Evolutionary conservation across 2,329 filamentous ascomycete species (phyloP).

Genomic region (Geoglossum cookeanum): DNA sequence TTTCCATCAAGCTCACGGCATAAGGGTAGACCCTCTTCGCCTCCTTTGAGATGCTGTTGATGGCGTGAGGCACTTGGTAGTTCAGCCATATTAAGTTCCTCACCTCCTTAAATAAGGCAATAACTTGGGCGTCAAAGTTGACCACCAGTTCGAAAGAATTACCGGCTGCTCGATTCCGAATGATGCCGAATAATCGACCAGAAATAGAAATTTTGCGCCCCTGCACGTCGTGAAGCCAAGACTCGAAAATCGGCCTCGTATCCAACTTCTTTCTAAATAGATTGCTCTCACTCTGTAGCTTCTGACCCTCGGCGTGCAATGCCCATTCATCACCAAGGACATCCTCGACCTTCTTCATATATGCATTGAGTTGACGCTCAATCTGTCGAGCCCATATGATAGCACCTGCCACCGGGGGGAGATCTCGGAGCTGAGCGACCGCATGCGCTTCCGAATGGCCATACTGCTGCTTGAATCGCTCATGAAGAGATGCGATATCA

Average conservation of each 20-base stretch:
- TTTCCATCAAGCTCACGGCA: constrained; percentile 96
- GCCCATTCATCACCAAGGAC: constrained; percentile 91
- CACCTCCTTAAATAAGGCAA: constrained; percentile 96
- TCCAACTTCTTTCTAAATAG: constrained; percentile 94
- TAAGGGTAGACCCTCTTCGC: constrained; percentile 98
- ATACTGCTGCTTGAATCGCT: constrained; percentile 97
- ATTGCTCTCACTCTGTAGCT: constrained; percentile 76
- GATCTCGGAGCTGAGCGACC: constrained; percentile 91
- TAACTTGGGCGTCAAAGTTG: constrained; percentile 95
- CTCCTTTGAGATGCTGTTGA: constrained; percentile 92
- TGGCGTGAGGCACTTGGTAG: constrained; percentile 81
- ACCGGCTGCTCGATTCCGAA: constrained; percentile 72
- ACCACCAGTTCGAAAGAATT: constrained; percentile 76
- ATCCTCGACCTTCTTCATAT: constrained; percentile 98
- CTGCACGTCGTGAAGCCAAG: constrained; percentile 83
- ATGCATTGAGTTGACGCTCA: constrained; percentile 81
- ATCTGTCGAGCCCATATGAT: constrained; percentile 98
- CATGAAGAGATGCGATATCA: constrained; percentile 81
- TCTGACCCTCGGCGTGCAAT: constrained; percentile 84
- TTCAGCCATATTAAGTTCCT: constrained; percentile 90
- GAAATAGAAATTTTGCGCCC: constrained; percentile 79
- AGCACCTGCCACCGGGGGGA: constrained; percentile 87
- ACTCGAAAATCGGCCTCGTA: constrained; percentile 81
- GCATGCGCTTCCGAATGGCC: constrained; percentile 93
- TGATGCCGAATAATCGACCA: constrained; percentile 79